Evolutionary conservation across 371 early-diverging fungal genomes (phyloP), one percentile per base, ranked within the genome.

Genomic region (Mucor mucedo): DNA sequence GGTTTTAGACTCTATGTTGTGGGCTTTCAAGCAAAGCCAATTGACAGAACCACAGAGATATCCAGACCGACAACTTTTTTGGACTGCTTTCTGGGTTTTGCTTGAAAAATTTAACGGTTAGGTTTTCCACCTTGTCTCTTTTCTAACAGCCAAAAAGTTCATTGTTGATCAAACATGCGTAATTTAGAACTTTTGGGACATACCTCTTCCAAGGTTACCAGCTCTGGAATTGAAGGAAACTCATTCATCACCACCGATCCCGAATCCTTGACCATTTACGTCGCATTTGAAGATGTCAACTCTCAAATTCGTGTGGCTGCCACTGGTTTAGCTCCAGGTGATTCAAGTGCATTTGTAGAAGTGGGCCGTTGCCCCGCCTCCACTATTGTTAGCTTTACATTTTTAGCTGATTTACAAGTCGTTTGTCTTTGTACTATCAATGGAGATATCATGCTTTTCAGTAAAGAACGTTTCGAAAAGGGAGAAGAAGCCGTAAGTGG

Each of bases 401-500:
- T 76, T 59, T 66, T 92, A 45, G 73, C 86, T 6, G 93, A 93
- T 52, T 73, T 72, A 4, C 87, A 91, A 72, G 80, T 87, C 2
- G 71, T 84, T 27, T 93, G 89, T 69, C 65, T 92, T 8, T 84
- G 84, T 52, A 78, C 88, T 50, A 70, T 66, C 10, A 73, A 83
- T 60, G 94, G 94, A 33, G 91, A 90, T 69, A 90, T 93, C 52
- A 76, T 84, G 21, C 74, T 89, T n/a, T 74, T 91, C 48, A 80
- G 77, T 58, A 78, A 79, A 52, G 87, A 87, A 41, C 72, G 74
- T 1, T 78, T 81, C 7, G 78, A 81, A 42, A 64, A 72, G 35
- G 80, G 82, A 8, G 82, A 83, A 5, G 78, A 80, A 35, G 78
- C 83, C 59, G 77, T 77, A 75, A 59, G 64, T 41, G 27, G 44